These are phyloP conservation scores for Coemansia sp. DNA, from an alignment of 192 early-diverging fungal species.

Conservation along the genomic window DNA sequence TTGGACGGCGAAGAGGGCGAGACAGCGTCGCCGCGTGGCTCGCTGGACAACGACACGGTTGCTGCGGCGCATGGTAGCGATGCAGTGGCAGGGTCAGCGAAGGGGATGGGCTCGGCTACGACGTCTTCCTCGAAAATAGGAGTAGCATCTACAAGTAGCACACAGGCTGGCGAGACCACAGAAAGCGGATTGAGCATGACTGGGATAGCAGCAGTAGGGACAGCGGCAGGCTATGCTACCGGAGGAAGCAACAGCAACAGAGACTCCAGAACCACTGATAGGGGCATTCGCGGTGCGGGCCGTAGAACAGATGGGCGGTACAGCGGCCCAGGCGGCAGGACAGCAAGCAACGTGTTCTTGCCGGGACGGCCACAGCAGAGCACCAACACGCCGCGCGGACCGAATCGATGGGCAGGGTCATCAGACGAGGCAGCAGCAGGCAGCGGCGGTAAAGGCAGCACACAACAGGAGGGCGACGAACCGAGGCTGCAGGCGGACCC, in stretches of 20 bases:
- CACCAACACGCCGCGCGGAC: slow-evolving; percentile 6
- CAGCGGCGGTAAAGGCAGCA: slow-evolving; percentile 10
- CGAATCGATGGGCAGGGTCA: slow-evolving; percentile 7
- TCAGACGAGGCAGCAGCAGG: slow-evolving; percentile 7
- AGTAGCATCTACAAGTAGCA: background rate
- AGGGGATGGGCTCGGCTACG: background rate
- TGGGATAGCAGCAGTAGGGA: background rate
- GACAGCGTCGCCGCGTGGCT: slow-evolving; percentile 20
- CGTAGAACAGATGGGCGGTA: background rate
- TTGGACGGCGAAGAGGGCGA: slow-evolving; percentile 23
- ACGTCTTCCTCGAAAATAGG: background rate
- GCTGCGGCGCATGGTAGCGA: slow-evolving; percentile 12
- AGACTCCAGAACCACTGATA: background rate
- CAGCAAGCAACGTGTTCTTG: background rate
- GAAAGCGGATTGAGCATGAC: background rate
- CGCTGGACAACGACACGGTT: slow-evolving; percentile 22
- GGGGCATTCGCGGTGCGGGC: background rate
- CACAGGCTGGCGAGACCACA: background rate
- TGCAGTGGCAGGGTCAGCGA: background rate
- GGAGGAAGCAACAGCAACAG: background rate
- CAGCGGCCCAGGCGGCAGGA: background rate
- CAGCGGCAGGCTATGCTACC: background rate
- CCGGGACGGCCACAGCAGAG: background rate
- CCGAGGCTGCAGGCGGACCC: slow-evolving; percentile 19
- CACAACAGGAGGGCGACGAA: background rate